Base-by-base conservation (phyloP, 345 rosid genomes). In the Brassica rapa region DNA sequence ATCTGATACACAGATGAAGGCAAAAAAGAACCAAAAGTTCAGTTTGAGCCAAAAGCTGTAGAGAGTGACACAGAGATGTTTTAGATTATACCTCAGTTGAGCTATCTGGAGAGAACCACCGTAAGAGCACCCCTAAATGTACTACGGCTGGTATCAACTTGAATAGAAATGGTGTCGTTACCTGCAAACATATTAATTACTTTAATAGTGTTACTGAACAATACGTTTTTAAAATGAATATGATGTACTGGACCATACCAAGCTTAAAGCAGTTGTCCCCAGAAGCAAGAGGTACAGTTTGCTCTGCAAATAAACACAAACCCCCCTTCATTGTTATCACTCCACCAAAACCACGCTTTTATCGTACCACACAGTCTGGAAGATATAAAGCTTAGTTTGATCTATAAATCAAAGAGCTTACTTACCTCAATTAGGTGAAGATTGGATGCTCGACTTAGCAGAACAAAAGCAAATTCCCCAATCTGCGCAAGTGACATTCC, bases 401-500 rank as follows among this genome's bases (percentile, higher is more conserved):
- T 41, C 68, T 33, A 27, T 3, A 37, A 19, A 25, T 51, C 70
- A 32, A 64, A 71, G 60, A 61, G 68, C 85, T 80, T 76, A 92
- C 85, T 80, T 76, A 92, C 98, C 94, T 92, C 99, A 83, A 95
- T 92, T 71, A 95, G 86, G 83, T 85, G 95, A 82, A 95, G 94
- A 88, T 95, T 95, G 77, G 98, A 92, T 71, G 99, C 99, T 49
- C 98, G 94, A 83, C 98, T 95, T 59, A 95, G 88, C 65, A 95
- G 93, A 82, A 95, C 98, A 84, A 95, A 95, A 59, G 98, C 93
- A 70, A 95, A 95, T 64, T 95, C 99, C 73, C 98, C 99, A 64
- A 95, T 95, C 81, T 95, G 99, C 27, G 99, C 98, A 62, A 95
- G 87, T 41, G 98, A 91, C 94, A 93, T 89, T 72, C 98, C 98